phyloP scores from a whole-genome alignment of 768 basidiomycete species.

The Gymnopilus junonius region DNA sequence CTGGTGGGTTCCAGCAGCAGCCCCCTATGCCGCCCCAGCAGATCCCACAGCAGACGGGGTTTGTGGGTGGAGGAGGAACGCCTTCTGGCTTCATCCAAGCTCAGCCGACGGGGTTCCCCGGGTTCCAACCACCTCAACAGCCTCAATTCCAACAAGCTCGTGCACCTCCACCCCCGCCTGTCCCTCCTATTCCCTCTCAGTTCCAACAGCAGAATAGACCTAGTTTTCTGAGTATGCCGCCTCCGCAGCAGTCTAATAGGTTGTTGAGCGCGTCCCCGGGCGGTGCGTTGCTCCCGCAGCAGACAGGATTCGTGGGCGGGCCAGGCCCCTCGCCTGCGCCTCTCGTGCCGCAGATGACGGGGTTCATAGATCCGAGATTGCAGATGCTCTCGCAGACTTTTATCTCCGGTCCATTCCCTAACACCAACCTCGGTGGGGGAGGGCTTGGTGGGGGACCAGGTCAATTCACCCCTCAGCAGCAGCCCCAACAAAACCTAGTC shows the following conservation, averaged over 20 bases:
- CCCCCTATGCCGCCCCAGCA: conserved; percentile 54
- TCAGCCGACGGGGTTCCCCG: conserved; percentile 59
- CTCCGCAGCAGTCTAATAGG: conserved; percentile 47
- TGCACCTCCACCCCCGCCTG: conserved; percentile 55
- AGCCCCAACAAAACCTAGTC: conserved; percentile 71
- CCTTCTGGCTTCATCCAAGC: conserved; percentile 50
- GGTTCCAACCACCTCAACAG: conserved; percentile 46
- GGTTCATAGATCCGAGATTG: conserved; percentile 81
- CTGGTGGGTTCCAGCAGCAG: conserved; percentile 47
- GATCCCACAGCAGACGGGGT: conserved; percentile 61
- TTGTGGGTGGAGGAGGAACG: conserved; percentile 42
- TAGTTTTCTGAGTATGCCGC: conserved; percentile 45
- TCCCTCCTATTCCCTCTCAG: conserved; percentile 66
- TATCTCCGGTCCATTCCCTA: conserved; percentile 74
- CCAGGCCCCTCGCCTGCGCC: conserved; percentile 27
- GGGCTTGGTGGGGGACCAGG: conserved; percentile 54
- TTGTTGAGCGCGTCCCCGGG: conserved; percentile 65
- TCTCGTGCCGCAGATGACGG: conserved; percentile 79
- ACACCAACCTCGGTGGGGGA: too few relatives aligned
- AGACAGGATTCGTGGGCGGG: conserved; percentile 59
- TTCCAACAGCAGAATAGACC: conserved; percentile 57
- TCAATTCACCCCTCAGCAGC: conserved; percentile 62
- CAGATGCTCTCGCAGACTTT: conserved; percentile 92
- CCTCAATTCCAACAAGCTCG: too few relatives aligned
- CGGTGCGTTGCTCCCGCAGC: conserved; percentile 51